Base-by-base conservation (phyloP, 768 basidiomycete species). In the Rossbeevera mucosa region DNA sequence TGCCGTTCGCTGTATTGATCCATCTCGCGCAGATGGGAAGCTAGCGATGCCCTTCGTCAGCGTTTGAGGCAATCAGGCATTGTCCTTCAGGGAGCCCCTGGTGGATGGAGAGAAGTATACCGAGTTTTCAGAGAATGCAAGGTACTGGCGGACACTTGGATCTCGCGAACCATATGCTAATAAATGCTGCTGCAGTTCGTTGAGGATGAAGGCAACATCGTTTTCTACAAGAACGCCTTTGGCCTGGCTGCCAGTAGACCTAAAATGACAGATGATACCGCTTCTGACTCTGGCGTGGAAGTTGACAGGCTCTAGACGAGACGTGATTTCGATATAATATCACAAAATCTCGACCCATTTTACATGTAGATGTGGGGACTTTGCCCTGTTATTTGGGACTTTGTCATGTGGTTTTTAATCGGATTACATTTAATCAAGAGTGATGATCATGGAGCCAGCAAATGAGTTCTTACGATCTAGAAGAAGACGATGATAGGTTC, bases 141-240 rank as follows among this genome's bases (percentile, higher is more conserved):
- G 75, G 82, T 82, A 59, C 9, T 44, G 31, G 25, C 4, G 20
- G 0, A 21, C 25, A 5, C 26, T 26, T 21, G n/a, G 3, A 2
- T 24, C 20, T 47, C 5, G n/a, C 0, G 18, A 6, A 11, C n/a
- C 14, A 33, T 21, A 36, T 40, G 36, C 50, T 55, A 24, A 52
- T 26, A 16, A 22, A 31, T n/a, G 18, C 2, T 12, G 43, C 22
- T 40, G 1, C 50, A 83, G 82, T 98, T 93, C 67, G 88, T 99
- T 44, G 95, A 97, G 71, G 93, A 98, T 65, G 86, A 91, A 60
- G 94, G 92, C 36, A 83, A 90, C 59, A 82, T 96, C 55, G 67
- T 94, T 53, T 94, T 94, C 76, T 95, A 85, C 81, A 92, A 92
- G 80, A 89, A 97, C 62, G 82, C 87, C 4, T 60, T 74, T 36